Percentiles rank a stretch among this genome's conserved stretches.
Evolutionary conservation across 140 eudicot species (phyloP).

Genomic region (Artemisia princeps): DNA sequence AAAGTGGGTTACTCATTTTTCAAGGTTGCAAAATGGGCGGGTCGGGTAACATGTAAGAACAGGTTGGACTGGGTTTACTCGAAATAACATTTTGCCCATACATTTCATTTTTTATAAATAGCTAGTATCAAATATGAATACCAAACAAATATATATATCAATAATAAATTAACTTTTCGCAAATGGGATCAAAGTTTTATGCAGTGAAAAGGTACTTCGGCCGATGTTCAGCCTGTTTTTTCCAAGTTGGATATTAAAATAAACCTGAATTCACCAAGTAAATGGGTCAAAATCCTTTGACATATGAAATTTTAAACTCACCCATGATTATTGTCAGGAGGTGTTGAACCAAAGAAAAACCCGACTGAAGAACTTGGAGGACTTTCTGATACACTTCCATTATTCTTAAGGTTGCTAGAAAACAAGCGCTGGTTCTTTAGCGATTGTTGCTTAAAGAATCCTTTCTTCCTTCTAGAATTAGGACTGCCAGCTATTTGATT

Average conservation of each 20-base stretch:
- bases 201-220: too few species aligned
- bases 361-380: constrained; percentile 89
- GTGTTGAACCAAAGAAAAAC: constrained; percentile 91
- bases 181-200: too few species aligned
- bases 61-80: neutral
- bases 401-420: constrained; percentile 43
- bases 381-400: constrained; percentile 73
- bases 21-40: neutral
- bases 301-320: constrained; percentile 26
- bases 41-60: neutral
- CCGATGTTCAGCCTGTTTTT: too few species aligned
- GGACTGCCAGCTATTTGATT: constrained; percentile 40
- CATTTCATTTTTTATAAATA: too few species aligned
- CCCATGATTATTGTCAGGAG: constrained; percentile 70
- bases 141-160: too few species aligned
- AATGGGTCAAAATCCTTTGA: neutral
- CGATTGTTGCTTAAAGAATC: constrained; percentile 46
- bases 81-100: too few species aligned
- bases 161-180: too few species aligned
- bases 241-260: too few species aligned
- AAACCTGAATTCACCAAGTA: neutral
- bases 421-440: constrained; percentile 54
- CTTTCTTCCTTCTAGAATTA: constrained; percentile 56
- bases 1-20: neutral
- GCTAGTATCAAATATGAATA: too few species aligned